Percentiles rank a stretch among this genome's conserved stretches.
Evolutionary conservation across 1,139 yeast genomes (phyloP).

Genomic region (Yamadazyma oceani): DNA sequence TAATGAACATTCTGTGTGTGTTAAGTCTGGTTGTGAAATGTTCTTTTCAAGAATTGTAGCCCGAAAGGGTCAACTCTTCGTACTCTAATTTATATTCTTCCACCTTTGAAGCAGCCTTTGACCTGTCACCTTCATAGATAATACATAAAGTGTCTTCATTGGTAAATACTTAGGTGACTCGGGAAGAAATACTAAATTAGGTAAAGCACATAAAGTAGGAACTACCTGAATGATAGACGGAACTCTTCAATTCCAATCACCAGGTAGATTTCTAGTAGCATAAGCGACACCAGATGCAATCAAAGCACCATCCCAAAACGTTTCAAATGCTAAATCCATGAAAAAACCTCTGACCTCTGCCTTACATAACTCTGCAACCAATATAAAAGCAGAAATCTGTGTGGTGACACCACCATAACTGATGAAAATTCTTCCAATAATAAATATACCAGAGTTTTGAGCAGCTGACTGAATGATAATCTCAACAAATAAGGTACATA

Average conservation of each 20-base stretch:
- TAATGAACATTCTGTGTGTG: slow-evolving; percentile 11
- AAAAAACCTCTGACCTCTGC: slow-evolving; percentile 12
- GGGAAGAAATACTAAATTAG: slow-evolving; percentile 15
- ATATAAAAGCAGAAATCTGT: slow-evolving; percentile 13
- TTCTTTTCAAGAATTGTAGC: slow-evolving; percentile 11
- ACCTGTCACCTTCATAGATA: slow-evolving; percentile 6
- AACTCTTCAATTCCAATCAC: slow-evolving; percentile 19
- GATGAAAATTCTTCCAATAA: slow-evolving; percentile 17
- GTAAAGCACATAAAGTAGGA: slow-evolving; percentile 12
- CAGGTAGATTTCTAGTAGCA: slow-evolving; percentile 14
- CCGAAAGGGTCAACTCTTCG: slow-evolving; percentile 10
- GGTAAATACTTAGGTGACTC: slow-evolving; percentile 19
- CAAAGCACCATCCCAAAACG: slow-evolving; percentile 14
- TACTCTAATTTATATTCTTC: not conserved
- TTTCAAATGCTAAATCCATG: slow-evolving; percentile 14
- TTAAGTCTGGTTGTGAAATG: slow-evolving; percentile 10
- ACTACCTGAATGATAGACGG: slow-evolving; percentile 18
- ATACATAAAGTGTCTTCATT: slow-evolving; percentile 11
- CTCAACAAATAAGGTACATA: slow-evolving; percentile 11
- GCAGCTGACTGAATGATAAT: slow-evolving; percentile 19
- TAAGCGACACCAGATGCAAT: slow-evolving; percentile 15
- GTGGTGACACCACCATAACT: slow-evolving; percentile 16
- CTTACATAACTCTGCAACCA: slow-evolving; percentile 18
- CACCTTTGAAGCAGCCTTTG: slow-evolving; percentile 2
- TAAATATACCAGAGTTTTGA: slow-evolving; percentile 18